Conservation (phyloP, 2,329 filamentous ascomycete genomes). For the Tolypocladium sp. region DNA sequence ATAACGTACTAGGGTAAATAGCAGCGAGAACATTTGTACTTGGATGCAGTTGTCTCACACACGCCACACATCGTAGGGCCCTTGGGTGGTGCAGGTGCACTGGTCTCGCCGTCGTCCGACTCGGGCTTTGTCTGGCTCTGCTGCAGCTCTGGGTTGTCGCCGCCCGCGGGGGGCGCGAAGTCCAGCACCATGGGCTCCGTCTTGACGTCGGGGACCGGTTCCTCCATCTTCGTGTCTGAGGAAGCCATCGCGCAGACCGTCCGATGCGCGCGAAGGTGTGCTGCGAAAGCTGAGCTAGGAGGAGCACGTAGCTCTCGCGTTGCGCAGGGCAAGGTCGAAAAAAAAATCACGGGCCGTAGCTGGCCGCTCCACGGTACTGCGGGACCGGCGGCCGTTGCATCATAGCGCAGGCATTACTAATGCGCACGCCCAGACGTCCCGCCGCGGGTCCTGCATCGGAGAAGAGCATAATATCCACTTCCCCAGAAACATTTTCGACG, state of each 20-base stretch:
- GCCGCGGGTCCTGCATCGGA: not conserved
- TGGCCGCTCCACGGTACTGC: not conserved
- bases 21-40: constrained; percentile 57
- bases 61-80: constrained; percentile 34
- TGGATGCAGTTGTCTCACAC: constrained; percentile 40
- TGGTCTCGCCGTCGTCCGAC: not conserved
- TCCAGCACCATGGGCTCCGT: not conserved
- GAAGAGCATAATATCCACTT: not conserved
- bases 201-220: not conserved
- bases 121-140: not conserved
- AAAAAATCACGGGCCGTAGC: not conserved
- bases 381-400: constrained; percentile 7
- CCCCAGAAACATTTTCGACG: not conserved
- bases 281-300: not conserved
- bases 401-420: constrained; percentile 24
- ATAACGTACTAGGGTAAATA: constrained; percentile 45
- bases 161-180: not conserved
- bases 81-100: not conserved
- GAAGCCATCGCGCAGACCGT: not conserved
- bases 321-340: not conserved
- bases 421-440: constrained; percentile 4
- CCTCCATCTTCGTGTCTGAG: not conserved
- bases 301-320: not conserved
- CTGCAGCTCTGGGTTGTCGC: not conserved
- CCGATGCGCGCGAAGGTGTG: not conserved